Conservation (phyloP, 768 basidiomycete genomes). For the Myochromella boudieri region DNA sequence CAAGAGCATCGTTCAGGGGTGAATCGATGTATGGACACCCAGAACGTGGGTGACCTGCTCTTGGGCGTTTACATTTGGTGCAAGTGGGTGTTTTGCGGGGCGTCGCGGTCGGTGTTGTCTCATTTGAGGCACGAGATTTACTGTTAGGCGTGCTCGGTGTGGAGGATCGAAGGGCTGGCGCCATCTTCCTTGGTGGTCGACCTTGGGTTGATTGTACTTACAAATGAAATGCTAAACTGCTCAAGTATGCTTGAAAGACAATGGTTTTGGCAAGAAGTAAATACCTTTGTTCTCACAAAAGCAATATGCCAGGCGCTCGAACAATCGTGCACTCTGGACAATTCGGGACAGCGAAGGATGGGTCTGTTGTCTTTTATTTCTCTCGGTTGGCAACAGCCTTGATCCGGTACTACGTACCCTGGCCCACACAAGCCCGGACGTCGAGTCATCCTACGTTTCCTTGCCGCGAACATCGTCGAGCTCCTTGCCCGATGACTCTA, state of each 20-base stretch:
- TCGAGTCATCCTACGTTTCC: too few species aligned
- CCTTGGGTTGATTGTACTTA: slow-evolving; percentile 3
- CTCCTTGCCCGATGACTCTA: too few species aligned
- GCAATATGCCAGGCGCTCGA: too few species aligned
- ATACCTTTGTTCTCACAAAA: not conserved
- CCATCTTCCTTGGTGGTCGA: slow-evolving; percentile 14
- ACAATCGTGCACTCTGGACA: too few species aligned
- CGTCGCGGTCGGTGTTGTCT: slow-evolving; percentile 25
- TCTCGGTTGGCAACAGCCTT: too few species aligned
- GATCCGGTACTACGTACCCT: too few species aligned
- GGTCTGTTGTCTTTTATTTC: too few species aligned
- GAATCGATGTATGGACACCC: slow-evolving; percentile 53
- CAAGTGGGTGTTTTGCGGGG: slow-evolving; percentile 56
- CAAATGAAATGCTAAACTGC: not conserved
- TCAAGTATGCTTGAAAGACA: not conserved
- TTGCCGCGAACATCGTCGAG: too few species aligned
- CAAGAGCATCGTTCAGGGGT: slow-evolving; percentile 12
- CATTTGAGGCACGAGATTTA: slow-evolving; percentile 3
- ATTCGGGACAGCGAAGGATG: too few species aligned
- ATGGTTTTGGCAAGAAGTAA: not conserved
- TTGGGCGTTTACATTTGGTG: slow-evolving; percentile 53
- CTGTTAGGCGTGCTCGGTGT: slow-evolving; percentile 17
- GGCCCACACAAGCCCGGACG: too few species aligned
- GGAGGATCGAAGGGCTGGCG: slow-evolving; percentile 21
- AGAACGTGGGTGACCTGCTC: slow-evolving; percentile 60